Conservation (phyloP, 208 protist species). For the Trypanosomatidae sp. region DNA sequence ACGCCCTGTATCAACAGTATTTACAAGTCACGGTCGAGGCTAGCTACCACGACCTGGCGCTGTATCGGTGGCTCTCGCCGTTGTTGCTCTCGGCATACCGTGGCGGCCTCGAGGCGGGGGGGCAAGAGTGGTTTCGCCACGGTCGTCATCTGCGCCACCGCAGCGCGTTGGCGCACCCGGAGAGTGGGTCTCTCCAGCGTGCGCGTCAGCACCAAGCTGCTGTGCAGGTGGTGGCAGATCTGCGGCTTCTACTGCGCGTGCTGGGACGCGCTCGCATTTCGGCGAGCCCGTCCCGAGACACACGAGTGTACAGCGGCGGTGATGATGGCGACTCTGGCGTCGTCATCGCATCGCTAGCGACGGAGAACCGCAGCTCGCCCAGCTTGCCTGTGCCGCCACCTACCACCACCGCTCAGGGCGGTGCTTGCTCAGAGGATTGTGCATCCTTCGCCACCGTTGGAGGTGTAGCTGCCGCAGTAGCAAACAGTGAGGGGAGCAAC, state of each 20-base stretch:
- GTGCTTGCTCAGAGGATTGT: background rate
- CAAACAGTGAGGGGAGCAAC: background rate
- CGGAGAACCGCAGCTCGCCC: background rate
- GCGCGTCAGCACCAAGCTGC: conserved; percentile 17
- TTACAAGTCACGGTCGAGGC: conserved; percentile 46
- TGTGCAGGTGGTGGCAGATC: conserved; percentile 13
- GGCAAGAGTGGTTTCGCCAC: background rate
- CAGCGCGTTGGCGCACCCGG: background rate
- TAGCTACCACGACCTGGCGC: conserved; percentile 42
- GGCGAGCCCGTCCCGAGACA: background rate
- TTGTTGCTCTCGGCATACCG: conserved; percentile 1
- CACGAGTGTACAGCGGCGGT: background rate
- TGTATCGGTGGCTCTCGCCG: conserved; percentile 47
- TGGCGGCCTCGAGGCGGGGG: background rate
- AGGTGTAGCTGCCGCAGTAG: no score
- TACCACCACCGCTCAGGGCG: background rate
- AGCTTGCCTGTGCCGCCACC: background rate
- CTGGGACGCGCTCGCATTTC: conserved; percentile 17
- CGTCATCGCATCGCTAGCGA: background rate
- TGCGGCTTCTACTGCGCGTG: conserved; percentile 18
- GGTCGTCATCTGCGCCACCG: background rate
- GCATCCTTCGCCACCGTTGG: background rate
- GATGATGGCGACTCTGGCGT: background rate
- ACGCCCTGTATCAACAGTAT: conserved; percentile 56
- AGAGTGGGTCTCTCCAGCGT: background rate